Evolutionary conservation across 2,329 filamentous ascomycete species (phyloP).

Genomic region (Didymella sp.): DNA sequence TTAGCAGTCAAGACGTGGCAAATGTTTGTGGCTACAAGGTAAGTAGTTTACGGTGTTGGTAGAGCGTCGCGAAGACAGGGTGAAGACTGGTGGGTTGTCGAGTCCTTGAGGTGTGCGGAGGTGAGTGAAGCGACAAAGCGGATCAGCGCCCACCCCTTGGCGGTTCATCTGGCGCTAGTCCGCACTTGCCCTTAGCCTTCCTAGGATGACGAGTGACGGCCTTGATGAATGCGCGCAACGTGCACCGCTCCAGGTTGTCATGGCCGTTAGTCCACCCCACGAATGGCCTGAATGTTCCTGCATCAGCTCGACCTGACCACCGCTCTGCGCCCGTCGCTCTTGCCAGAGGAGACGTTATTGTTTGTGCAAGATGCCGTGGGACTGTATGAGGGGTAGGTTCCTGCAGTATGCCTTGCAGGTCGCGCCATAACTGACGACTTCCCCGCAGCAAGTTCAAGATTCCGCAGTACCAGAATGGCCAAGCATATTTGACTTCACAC

Average conservation of each 20-base stretch:
- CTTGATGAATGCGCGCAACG: slow-evolving; percentile 21
- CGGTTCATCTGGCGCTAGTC: slow-evolving; percentile 20
- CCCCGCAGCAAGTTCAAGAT: slow-evolving; percentile 86
- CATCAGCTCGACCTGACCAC: slow-evolving; percentile 95
- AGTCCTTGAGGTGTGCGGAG: slow-evolving; percentile 23
- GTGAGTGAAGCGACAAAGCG: slow-evolving; percentile 32
- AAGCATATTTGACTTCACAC: slow-evolving; percentile 95
- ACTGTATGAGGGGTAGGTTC: slow-evolving; percentile 91
- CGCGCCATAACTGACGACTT: slow-evolving; percentile 22
- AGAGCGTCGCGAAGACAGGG: slow-evolving; percentile 1
- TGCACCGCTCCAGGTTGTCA: slow-evolving; percentile 18
- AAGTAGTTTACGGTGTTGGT: slow-evolving; percentile 23
- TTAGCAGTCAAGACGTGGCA: slow-evolving; percentile 11
- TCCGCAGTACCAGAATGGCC: slow-evolving; percentile 89
- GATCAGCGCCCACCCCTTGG: slow-evolving; percentile 20
- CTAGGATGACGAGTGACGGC: slow-evolving; percentile 28
- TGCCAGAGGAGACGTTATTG: slow-evolving; percentile 91
- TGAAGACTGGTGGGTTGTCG: slow-evolving; percentile 6
- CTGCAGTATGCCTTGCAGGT: slow-evolving; percentile 12
- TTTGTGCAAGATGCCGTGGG: slow-evolving; percentile 98
- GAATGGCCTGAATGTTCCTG: slow-evolving; percentile 84
- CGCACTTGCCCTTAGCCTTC: slow-evolving; percentile 16
- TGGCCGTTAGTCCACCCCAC: slow-evolving; percentile 25
- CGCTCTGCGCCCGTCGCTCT: slow-evolving; percentile 88
- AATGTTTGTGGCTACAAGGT: slow-evolving; percentile 21